Conservation (phyloP, 169 alveolate species). For the Pseudocohnilembus persalinus region DNA sequence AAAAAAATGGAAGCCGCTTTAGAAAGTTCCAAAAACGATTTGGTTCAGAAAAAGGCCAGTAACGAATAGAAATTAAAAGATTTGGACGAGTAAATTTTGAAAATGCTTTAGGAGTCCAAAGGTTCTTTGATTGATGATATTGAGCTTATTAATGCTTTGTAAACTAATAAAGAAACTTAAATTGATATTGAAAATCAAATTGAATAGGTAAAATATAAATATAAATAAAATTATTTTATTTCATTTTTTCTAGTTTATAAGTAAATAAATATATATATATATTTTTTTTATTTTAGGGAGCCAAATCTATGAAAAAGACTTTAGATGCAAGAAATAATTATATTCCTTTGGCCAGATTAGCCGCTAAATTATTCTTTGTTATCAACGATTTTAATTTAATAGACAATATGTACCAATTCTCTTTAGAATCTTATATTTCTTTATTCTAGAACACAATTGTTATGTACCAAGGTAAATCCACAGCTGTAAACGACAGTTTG, state of each 20-base stretch:
- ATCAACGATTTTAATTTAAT: constrained; percentile 88
- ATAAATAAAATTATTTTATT: not conserved
- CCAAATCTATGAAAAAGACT: constrained; percentile 73
- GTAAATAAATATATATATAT: no score
- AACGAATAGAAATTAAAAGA: constrained; percentile 89
- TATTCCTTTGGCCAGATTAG: constrained; percentile 90
- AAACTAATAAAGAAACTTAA: constrained; percentile 67
- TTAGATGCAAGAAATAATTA: constrained; percentile 90
- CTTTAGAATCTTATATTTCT: constrained; percentile 89
- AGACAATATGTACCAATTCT: constrained; percentile 95
- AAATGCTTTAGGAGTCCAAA: constrained; percentile 87
- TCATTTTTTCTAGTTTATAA: not conserved
- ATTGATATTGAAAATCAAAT: constrained; percentile 69
- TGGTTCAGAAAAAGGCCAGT: constrained; percentile 89
- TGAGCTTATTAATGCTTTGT: constrained; percentile 88
- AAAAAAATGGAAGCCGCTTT: constrained; percentile 89
- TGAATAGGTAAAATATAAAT: no score
- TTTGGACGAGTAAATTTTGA: constrained; percentile 91
- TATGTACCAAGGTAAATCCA: constrained; percentile 24
- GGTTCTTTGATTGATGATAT: constrained; percentile 92
- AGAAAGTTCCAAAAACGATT: constrained; percentile 89
- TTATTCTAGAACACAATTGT: constrained; percentile 87
- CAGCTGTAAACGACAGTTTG: constrained; percentile 47
- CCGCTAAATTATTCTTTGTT: constrained; percentile 92
- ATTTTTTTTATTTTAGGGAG: constrained; percentile 29